Evolutionary conservation across 352 stramenopile genomes (phyloP).

Genomic region (Phytophthora cryptogea): DNA sequence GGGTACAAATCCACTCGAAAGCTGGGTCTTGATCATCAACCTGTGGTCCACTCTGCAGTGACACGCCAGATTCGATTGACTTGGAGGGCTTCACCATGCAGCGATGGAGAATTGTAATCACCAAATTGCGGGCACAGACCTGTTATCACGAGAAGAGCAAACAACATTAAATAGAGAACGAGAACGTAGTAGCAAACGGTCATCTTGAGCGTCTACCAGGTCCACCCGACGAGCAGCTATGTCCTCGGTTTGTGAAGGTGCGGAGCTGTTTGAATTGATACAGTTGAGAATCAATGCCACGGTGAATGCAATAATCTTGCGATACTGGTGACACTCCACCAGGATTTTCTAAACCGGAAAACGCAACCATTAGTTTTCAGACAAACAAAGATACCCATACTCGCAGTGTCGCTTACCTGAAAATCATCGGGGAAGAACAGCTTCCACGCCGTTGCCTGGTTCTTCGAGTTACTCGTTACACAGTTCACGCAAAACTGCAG

Average conservation of each 20-base stretch:
- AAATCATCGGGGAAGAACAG: slow-evolving; percentile 75
- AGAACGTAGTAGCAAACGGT: background rate
- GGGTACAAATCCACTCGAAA: slow-evolving; percentile 78
- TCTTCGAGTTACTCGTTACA: slow-evolving; percentile 47
- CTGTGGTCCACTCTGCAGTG: slow-evolving; percentile 4
- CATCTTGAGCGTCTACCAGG: slow-evolving; percentile 39
- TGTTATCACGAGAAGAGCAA: slow-evolving; percentile 11
- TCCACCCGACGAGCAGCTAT: slow-evolving; percentile 42
- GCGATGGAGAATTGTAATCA: slow-evolving; percentile 79
- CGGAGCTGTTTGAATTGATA: slow-evolving; percentile 44
- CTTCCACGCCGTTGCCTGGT: slow-evolving; percentile 57
- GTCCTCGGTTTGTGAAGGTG: slow-evolving; percentile 24
- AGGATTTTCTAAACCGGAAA: slow-evolving; percentile 67
- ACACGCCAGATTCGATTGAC: background rate
- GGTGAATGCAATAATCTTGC: slow-evolving; percentile 76
- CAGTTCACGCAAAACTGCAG: slow-evolving; percentile 82
- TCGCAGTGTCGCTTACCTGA: slow-evolving; percentile 42
- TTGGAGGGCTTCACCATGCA: slow-evolving; percentile 54
- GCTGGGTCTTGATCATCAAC: slow-evolving; percentile 61
- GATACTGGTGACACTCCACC: slow-evolving; percentile 77
- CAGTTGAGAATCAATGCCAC: slow-evolving; percentile 73
- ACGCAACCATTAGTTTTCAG: background rate
- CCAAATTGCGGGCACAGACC: slow-evolving; percentile 67
- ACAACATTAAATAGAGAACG: background rate
- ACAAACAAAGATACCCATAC: background rate